Base-by-base conservation (phyloP, 2,329 filamentous ascomycete genomes). In the Botrytis porri region DNA sequence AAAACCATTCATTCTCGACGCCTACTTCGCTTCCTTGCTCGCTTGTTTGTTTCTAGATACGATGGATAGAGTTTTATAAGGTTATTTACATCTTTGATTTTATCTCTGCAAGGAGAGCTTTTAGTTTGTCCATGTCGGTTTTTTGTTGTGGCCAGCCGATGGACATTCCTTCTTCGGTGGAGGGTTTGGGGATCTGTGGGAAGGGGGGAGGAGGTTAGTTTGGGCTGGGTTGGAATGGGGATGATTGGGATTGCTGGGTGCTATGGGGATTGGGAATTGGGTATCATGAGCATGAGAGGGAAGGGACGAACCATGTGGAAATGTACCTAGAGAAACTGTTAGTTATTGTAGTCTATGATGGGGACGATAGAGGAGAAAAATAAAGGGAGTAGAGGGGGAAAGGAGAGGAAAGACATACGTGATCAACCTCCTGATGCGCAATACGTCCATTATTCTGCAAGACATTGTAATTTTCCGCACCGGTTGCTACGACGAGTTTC, bases 391-490 rank as follows among this genome's bases (percentile, higher is more conserved):
- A 57, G 5, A 48, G 59, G 10, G 18, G 12, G 6, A 8, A 18
- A 29, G 8, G 16, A 41, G 59, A 32, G 2, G n/a, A 54, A 7
- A 35, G 48, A 84, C 89, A 84, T 84, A 96, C 95, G 84, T 99
- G 96, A 77, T 94, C 92, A 75, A 99, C 95, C 76, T 92, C 86
- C 84, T 98, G 96, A 83, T 99, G 96, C 29, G 96, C 96, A 79
- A 95, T 88, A 35, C 88, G 86, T 70, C 96, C 96, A 80, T 99
- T 99, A 85, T 99, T 99, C 85, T 99, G 96, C 74, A 99, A 85
- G 66, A 99, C 88, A 81, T 99, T 99, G 86, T 94, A 99, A 82
- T 98, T 88, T 69, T 86, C 85, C 6, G 92, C 90, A 54, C 93
- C 93, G 6, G 89, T 90, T 41, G 94, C 95, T 32, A 86, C 83